Base-by-base conservation (phyloP, 139 green algal species). In the Chlamydomonas eustigma region DNA sequence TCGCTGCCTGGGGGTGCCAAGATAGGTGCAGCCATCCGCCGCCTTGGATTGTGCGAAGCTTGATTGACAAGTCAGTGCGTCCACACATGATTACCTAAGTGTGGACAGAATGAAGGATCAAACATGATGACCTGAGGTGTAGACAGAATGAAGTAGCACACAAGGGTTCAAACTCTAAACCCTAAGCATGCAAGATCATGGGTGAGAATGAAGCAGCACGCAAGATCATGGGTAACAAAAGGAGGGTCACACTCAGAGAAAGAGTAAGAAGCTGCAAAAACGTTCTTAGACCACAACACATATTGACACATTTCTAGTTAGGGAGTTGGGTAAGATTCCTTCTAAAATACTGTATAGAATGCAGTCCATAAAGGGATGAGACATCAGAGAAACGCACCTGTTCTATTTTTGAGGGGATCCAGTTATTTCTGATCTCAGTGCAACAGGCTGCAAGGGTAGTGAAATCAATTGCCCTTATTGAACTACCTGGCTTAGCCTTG, bases 21-120 rank as follows among this genome's bases (percentile, higher is more conserved):
- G 75, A 86, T 2, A 97, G 71, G 39, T 91, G 85, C 78, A 97
- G 78, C 91, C 91, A 95, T 52, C 75, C 83, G 32, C 73, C 64
- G 1, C 35, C 35, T 2, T 80, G 18, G 0, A 85, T 38, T 0
- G 79, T 88, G 34, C 87, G 78, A 44, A 93, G 77, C 4, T 79
- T 75, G 25, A 94, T 63, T 30, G 80, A 80, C 2, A 95, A 68
- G 5, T 83, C 87, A 38, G 86, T 76, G 32, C 76, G 71, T 31
- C 88, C 83, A 4, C 81, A 70, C 85, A 93, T 91, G 4, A 93
- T 51, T 0, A 90, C 83, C 81, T 93, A 77, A 37, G 32, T 31
- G 50, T 34, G 37, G 37, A 39, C 32, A 32, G 24, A 39, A 30
- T 1, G 1, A 1, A 30, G 4, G 37, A 39, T 28, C 63, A 34